Evolutionary conservation across 2,329 filamentous ascomycete species (phyloP).

Genomic region (Diaporthe aspalathi): DNA sequence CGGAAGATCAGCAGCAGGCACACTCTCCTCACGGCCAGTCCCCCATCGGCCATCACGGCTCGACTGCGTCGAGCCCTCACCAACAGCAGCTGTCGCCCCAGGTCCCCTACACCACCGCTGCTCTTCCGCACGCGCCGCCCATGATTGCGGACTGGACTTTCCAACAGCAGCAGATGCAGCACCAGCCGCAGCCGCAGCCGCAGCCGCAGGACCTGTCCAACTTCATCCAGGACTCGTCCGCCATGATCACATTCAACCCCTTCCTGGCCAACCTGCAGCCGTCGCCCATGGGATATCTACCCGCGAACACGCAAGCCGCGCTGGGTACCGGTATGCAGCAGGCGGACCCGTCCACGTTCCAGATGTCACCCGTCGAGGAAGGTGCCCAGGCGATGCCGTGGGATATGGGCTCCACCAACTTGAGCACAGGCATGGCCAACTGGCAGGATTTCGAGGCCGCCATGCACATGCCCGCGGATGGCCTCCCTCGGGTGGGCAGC

Average conservation of each 20-base stretch:
- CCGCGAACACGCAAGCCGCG: conserved; percentile 70
- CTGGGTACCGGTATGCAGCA: conserved; percentile 68
- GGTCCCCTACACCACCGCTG: conserved; percentile 57
- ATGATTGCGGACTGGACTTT: conserved; percentile 72
- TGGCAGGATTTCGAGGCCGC: conserved; percentile 85
- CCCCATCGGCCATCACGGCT: conserved; percentile 54
- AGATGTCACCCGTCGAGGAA: conserved; percentile 68
- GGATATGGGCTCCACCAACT: conserved; percentile 60
- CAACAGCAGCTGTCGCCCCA: conserved; percentile 65
- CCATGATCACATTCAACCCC: conserved; percentile 66
- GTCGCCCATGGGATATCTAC: conserved; percentile 70
- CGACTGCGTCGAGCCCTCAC: conserved; percentile 64
- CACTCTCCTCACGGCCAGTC: conserved; percentile 56
- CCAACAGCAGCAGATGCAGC: conserved; percentile 63
- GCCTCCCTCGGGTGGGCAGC: conserved; percentile 56
- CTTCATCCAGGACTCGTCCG: conserved; percentile 66
- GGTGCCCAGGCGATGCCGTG: conserved; percentile 51
- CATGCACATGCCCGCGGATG: conserved; percentile 57
- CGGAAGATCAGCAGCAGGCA: conserved; percentile 62
- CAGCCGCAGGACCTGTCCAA: conserved; percentile 61
- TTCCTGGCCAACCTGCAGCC: conserved; percentile 65
- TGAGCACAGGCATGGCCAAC: conserved; percentile 74
- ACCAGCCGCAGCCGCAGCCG: conserved; percentile 52
- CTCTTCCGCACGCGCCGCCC: conserved; percentile 60
- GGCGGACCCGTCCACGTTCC: conserved; percentile 70